Evolutionary conservation across 78 protist species (phyloP).

Genomic region (Dictyostelium discoideum): DNA sequence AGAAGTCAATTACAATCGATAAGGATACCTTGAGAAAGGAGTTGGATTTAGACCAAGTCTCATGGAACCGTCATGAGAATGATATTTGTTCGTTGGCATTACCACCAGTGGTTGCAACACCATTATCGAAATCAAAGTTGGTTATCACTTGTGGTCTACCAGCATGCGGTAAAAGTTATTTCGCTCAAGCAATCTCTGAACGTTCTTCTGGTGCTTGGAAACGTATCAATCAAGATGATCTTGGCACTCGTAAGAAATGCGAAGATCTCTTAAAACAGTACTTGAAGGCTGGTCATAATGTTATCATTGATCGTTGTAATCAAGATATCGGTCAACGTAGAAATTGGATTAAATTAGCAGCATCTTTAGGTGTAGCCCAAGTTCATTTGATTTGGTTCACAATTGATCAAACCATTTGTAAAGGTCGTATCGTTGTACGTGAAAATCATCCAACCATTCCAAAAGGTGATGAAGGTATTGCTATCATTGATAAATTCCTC

Average conservation of each 20-base stretch:
- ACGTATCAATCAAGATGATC: constrained; percentile 63
- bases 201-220: constrained; percentile 17
- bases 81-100: constrained; percentile 31
- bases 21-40: neutral
- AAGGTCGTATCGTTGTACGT: constrained; percentile 46
- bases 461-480: constrained; percentile 54
- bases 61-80: constrained; percentile 28
- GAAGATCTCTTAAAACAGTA: constrained; percentile 10
- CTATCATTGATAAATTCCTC: constrained; percentile 29
- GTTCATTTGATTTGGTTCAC: constrained; percentile 58
- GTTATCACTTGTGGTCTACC: constrained; percentile 56
- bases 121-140: neutral
- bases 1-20: constrained; percentile 22
- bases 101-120: neutral
- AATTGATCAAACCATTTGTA: constrained; percentile 31
- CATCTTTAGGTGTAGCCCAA: neutral
- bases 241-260: constrained; percentile 63
- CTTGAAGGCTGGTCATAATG: constrained; percentile 23
- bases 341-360: constrained; percentile 26
- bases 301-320: constrained; percentile 55
- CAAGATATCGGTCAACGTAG: constrained; percentile 51
- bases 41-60: constrained; percentile 20
- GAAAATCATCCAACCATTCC: constrained; percentile 74
- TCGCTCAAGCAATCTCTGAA: neutral
- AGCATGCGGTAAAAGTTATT: constrained; percentile 64